phyloP scores from a whole-genome alignment of 1,284 basidiomycete genomes.

The Phellopilus nigrolimitatus region DNA sequence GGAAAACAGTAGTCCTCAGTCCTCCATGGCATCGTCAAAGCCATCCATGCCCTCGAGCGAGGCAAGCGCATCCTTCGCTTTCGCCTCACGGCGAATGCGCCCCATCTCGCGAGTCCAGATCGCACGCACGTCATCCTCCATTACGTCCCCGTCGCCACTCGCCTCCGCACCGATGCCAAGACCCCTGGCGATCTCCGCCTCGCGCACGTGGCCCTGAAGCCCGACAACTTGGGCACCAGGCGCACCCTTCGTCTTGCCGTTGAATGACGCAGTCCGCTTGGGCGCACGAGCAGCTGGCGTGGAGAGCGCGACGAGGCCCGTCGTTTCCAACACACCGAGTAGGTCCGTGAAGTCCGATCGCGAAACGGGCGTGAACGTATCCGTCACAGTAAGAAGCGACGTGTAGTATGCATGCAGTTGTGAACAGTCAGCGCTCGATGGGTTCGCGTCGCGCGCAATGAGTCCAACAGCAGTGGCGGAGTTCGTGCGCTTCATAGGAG shows the following conservation, averaged over 20 bases:
- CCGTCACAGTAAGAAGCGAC: constrained; percentile 48
- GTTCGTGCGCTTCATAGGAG: constrained; percentile 46
- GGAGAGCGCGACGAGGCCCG: constrained; percentile 53
- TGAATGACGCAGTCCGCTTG: constrained; percentile 54
- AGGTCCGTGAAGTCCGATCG: constrained; percentile 73
- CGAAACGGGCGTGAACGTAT: constrained; percentile 54
- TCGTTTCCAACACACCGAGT: constrained; percentile 63
- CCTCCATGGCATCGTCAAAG: constrained; percentile 54
- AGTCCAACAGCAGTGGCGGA: constrained; percentile 29
- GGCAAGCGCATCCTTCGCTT: constrained; percentile 29
- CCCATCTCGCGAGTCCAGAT: constrained; percentile 65
- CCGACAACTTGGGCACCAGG: constrained; percentile 33
- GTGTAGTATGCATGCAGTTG: constrained; percentile 63
- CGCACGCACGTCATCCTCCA: constrained; percentile 60
- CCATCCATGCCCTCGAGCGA: constrained; percentile 29
- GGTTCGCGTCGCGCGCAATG: constrained; percentile 22
- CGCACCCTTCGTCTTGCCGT: constrained; percentile 33
- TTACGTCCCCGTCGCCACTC: constrained; percentile 38
- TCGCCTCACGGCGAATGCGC: constrained; percentile 51
- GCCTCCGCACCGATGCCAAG: constrained; percentile 42
- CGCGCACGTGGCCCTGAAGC: constrained; percentile 52
- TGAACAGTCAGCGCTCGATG: constrained; percentile 45
- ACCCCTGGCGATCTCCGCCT: constrained; percentile 61
- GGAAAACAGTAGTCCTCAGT: constrained; percentile 27
- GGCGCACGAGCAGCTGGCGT: constrained; percentile 37